phyloP scores from a whole-genome alignment of 2,329 filamentous ascomycete genomes.

The Claviceps spartinae region DNA sequence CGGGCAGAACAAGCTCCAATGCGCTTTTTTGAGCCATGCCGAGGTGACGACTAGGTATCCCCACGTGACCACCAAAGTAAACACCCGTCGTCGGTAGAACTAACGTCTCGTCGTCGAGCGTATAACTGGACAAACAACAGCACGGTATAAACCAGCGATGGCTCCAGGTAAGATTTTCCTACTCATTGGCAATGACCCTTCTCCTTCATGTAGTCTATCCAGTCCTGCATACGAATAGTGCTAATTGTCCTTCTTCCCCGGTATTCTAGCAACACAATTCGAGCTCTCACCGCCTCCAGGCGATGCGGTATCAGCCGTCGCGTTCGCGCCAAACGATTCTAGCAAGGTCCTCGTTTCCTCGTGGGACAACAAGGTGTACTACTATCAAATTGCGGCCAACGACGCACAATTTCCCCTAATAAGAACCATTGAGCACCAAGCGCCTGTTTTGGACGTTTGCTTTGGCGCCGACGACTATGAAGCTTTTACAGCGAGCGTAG shows the following conservation, averaged over 20 bases:
- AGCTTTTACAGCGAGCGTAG: conserved; percentile 75
- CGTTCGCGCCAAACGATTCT: conserved; percentile 67
- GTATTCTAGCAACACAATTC: conserved; percentile 53
- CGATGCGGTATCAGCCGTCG: conserved; percentile 77
- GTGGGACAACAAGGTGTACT: conserved; percentile 86
- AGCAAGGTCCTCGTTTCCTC: conserved; percentile 76
- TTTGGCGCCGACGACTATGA: conserved; percentile 74
- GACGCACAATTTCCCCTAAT: conserved; percentile 43
- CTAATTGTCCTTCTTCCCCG: neutral
- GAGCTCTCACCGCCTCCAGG: conserved; percentile 69
- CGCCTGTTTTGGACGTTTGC: conserved; percentile 81
- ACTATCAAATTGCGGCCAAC: conserved; percentile 61
- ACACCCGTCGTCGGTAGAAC: conserved; percentile 13
- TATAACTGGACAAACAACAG: neutral
- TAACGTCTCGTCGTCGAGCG: neutral
- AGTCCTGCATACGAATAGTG: neutral
- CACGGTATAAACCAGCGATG: conserved; percentile 15
- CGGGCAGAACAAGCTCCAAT: conserved; percentile 17
- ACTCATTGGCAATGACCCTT: neutral
- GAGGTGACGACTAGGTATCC: conserved; percentile 8
- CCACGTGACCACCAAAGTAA: conserved; percentile 27
- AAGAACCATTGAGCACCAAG: conserved; percentile 64
- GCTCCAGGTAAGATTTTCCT: conserved; percentile 24
- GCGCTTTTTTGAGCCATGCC: neutral
- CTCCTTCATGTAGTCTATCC: neutral